Base-by-base conservation (phyloP, 2,329 filamentous ascomycete genomes). In the Fusarium neocosmosporiellum region DNA sequence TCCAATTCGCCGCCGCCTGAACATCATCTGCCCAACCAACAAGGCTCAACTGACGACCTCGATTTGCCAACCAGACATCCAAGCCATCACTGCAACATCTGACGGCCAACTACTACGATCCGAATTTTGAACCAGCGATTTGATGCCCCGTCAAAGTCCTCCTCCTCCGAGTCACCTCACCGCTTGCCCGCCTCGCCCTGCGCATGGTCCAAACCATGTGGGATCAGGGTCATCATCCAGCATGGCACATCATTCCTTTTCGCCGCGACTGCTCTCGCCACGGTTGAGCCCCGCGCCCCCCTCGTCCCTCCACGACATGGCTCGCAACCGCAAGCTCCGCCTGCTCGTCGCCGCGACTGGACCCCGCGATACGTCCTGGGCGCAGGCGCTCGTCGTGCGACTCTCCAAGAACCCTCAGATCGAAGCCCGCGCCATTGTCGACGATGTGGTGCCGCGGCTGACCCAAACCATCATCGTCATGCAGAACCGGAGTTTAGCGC, bases 291-390 rank as follows among this genome's bases (percentile, higher is more conserved):
- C 33, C 31, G 73, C 78, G 16, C 81, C 82, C 33, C 80, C 77
- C 20, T 80, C 81, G 41, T 84, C 83, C 8, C 78, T 84, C 63
- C 72, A 78, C 68, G 83, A 85, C 39, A 80, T 80, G 75, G 78
- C 78, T 7, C 78, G 79, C 69, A 80, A 82, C 68, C 84, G 81
- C 72, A 89, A 88, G 72, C 82, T 92, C 33, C 88, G 86, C 69
- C 86, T 93, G 64, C 87, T 93, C 36, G 86, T 93, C 37, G 90
- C 90, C 66, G 88, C 91, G 65, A 91, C 92, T 75, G 91, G 92
- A 66, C 86, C 88, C 54, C 86, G 88, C 63, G 90, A 92, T 76
- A 88, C 90, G 33, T 89, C 90, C 50, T 92, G 89, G 82, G 91
- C 91, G 60, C 88, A 91, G 78, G 85, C 90, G 20, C 86, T 93